phyloP scores from a whole-genome alignment of 2,329 filamentous ascomycete genomes.

The Claviceps sp. region DNA sequence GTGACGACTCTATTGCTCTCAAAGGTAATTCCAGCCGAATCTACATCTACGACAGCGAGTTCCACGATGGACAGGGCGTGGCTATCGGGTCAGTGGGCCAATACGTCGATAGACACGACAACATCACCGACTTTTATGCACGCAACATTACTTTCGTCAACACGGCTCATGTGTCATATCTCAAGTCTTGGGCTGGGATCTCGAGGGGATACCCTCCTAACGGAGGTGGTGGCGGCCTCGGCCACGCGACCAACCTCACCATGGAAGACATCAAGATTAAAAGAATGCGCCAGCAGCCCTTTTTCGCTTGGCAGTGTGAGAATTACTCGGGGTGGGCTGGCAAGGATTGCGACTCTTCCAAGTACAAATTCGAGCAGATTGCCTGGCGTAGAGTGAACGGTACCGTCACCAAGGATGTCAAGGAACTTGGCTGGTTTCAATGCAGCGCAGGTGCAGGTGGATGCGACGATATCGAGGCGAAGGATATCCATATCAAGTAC shows the following conservation, averaged over 20 bases:
- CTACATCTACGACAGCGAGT: conserved; percentile 31
- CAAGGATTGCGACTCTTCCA: conserved; percentile 21
- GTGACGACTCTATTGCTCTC: conserved; percentile 38
- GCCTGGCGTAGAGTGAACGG: conserved; percentile 16
- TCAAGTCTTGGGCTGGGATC: conserved; percentile 47
- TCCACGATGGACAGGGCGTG: conserved; percentile 37
- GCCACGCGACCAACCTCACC: conserved; percentile 21
- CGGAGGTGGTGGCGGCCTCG: conserved; percentile 42
- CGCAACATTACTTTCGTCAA: conserved; percentile 32
- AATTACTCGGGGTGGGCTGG: conserved; percentile 20
- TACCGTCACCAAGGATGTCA: conserved; percentile 15
- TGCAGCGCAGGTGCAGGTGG: conserved; percentile 20
- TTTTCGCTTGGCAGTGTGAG: conserved; percentile 23
- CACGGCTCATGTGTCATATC: conserved; percentile 34
- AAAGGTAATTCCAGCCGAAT: conserved; percentile 46
- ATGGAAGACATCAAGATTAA: conserved; percentile 18
- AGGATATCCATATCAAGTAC: conserved; percentile 12
- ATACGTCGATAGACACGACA: conserved; percentile 33
- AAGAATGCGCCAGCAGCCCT: conserved; percentile 16
- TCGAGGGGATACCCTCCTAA: conserved; percentile 40
- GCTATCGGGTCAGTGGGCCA: conserved; percentile 46
- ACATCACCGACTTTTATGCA: conserved; percentile 34
- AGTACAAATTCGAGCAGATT: conserved; percentile 18
- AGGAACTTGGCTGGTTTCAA: conserved; percentile 15
- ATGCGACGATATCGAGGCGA: conserved; percentile 16